Evolutionary conservation across 192 early-diverging fungal genomes (phyloP), one percentile per base, ranked within the genome.

Genomic region (Oehlia diaphana): DNA sequence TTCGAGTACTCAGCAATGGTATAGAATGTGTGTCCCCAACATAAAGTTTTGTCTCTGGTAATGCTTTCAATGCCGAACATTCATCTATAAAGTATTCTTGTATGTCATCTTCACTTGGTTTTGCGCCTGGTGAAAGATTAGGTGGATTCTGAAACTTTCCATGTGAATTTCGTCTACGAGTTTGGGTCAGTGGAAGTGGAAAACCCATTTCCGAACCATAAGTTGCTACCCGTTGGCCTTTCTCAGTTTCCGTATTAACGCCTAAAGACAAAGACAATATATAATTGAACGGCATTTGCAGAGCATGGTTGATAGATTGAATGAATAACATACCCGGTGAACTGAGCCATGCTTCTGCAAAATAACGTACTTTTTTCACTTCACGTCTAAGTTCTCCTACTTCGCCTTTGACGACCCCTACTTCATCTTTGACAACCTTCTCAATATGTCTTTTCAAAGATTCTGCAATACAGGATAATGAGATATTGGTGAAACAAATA

Each of bases 1-100:
- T 77, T 66, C 39, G 9, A 66, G 63, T 77, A 14, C 5, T 58
- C 23, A 77, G 63, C n/a, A 66, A 5, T 49, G 75, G 74, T 42
- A 7, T 23, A 61, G 5, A 13, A 53, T 5, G 50, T 58, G 49
- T 73, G 21, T 73, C 49, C 35, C 16, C 72, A 73, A 73, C 50
- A 53, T 14, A 9, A 73, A 53, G 72, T 53, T 58, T 58, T 73
- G 14, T 53, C 26, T 7, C 9, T 73, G 21, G 2, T 23, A 14
- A 73, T 23, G 3, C 0, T 73, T 53, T 33, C 61, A 73, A 8
- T 73, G 49, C 47, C 8, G 26, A 33, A 23, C 72, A 73, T 33
- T 73, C 72, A 23, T 37, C 23, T 9, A 73, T 73, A 12, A 73
- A 73, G 50, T 73, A 73, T n/a, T 70, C 68, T 73, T 73, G 72